Evolutionary conservation across 1,284 basidiomycete genomes (phyloP).

Genomic region (Cryptococcus wingfieldii): DNA sequence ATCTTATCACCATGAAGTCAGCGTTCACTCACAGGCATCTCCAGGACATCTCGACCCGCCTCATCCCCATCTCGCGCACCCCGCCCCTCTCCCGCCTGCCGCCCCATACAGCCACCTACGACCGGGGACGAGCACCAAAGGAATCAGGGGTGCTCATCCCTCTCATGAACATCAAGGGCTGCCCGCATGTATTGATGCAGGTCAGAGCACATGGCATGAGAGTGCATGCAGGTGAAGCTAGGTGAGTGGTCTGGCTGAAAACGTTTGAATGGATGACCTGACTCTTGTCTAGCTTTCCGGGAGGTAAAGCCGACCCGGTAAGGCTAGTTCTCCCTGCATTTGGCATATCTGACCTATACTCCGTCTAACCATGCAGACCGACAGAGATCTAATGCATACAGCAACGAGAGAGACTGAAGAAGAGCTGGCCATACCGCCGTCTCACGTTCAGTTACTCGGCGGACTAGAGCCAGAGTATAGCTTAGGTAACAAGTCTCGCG

Average conservation of each 20-base stretch:
- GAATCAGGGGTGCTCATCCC: constrained; percentile 43
- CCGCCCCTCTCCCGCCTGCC: not conserved
- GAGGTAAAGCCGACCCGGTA: constrained; percentile 35
- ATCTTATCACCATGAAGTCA: too few relatives aligned
- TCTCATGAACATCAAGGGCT: constrained; percentile 32
- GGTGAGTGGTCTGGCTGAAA: constrained; percentile 24
- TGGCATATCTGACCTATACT: not conserved
- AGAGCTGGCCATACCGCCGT: constrained; percentile 31
- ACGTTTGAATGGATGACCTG: not conserved
- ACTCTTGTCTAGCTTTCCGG: constrained; percentile 29
- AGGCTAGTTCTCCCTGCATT: constrained; percentile 1
- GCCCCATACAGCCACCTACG: constrained; percentile 30
- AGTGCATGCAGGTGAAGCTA: constrained; percentile 40
- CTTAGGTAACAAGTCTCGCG: constrained; percentile 38
- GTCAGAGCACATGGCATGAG: constrained; percentile 30
- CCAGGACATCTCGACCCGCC: too few relatives aligned
- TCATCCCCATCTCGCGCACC: too few relatives aligned
- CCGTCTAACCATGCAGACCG: constrained; percentile 15
- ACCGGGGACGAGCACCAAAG: constrained; percentile 2
- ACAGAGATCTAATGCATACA: constrained; percentile 25
- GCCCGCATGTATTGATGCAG: constrained; percentile 35
- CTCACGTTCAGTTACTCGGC: constrained; percentile 38
- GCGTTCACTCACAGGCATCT: too few relatives aligned
- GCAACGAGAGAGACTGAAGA: constrained; percentile 41
- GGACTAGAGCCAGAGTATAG: constrained; percentile 36